Conservation (phyloP, 176 grass and related monocot species). For the Leersia perrieri region DNA sequence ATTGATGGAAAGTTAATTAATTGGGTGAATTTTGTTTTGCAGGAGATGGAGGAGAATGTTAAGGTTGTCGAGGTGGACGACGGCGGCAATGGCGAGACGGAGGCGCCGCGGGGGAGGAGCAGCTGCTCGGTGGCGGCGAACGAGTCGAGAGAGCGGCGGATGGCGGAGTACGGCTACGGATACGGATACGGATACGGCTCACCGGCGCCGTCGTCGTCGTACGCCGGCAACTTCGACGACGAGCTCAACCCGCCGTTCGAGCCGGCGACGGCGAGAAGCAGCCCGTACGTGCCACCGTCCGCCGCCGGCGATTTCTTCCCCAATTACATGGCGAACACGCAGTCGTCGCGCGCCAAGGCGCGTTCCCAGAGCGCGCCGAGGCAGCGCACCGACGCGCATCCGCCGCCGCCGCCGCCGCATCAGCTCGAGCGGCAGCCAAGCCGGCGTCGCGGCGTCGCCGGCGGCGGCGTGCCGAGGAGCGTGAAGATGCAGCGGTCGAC, state of each 20-base stretch:
- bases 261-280: slow-evolving; percentile 29
- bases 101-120: slow-evolving; percentile 45
- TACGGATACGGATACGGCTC: slow-evolving; percentile 41
- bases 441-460: slow-evolving; percentile 33
- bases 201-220: slow-evolving; percentile 36
- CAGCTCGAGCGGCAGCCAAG: slow-evolving; percentile 60
- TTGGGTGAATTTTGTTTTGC: too few relatives aligned
- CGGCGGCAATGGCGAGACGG: slow-evolving; percentile 38
- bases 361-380: slow-evolving; percentile 82
- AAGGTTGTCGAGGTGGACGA: slow-evolving; percentile 80
- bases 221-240: slow-evolving; percentile 61
- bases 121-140: slow-evolving; percentile 40
- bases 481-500: slow-evolving; percentile 84
- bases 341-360: slow-evolving; percentile 73
- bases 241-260: slow-evolving; percentile 24
- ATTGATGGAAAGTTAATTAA: too few relatives aligned
- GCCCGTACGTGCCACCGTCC: slow-evolving; percentile 28
- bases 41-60: slow-evolving; percentile 79
- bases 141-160: slow-evolving; percentile 27
- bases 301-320: slow-evolving; percentile 30
- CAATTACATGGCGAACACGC: slow-evolving; percentile 75
- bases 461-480: slow-evolving; percentile 35
- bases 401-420: background rate
- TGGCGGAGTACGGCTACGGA: slow-evolving; percentile 28
- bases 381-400: slow-evolving; percentile 51